phyloP scores from a whole-genome alignment of 768 basidiomycete genomes.

The Chlorophyllum brunneum region DNA sequence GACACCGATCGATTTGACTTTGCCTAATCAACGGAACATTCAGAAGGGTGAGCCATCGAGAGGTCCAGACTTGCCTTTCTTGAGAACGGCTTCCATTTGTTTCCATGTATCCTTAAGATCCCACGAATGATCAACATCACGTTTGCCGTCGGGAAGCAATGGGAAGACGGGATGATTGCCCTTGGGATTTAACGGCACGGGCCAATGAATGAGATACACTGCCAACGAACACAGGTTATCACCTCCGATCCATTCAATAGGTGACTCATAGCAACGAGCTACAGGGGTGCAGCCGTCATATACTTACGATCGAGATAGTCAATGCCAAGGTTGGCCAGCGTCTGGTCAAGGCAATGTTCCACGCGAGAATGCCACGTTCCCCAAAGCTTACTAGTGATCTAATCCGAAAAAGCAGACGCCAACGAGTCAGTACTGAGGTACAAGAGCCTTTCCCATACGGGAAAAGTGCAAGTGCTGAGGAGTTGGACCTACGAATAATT shows the following conservation, averaged over 20 bases:
- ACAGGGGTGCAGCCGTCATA: neutral
- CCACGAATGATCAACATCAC: slow-evolving; percentile 68
- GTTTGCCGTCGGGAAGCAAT: slow-evolving; percentile 53
- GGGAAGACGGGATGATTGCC: slow-evolving; percentile 63
- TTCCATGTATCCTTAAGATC: slow-evolving; percentile 74
- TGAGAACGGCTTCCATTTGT: slow-evolving; percentile 72
- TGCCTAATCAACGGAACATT: slow-evolving; percentile 37
- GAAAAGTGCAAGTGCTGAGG: neutral
- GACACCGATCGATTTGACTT: slow-evolving; percentile 65
- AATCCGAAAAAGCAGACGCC: neutral
- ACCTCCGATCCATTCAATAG: slow-evolving; percentile 12
- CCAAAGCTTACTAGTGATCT: slow-evolving; percentile 76
- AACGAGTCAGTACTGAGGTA: neutral
- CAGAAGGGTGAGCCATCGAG: neutral
- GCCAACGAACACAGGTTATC: slow-evolving; percentile 12
- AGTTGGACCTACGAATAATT: slow-evolving; percentile 42
- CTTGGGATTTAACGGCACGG: slow-evolving; percentile 66
- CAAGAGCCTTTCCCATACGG: neutral
- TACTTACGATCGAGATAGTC: slow-evolving; percentile 79
- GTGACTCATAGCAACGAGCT: slow-evolving; percentile 15
- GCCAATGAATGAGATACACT: slow-evolving; percentile 81
- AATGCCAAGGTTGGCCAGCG: slow-evolving; percentile 73
- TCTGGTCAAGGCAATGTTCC: slow-evolving; percentile 70
- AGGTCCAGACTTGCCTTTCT: slow-evolving; percentile 42
- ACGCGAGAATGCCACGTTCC: slow-evolving; percentile 66